Evolutionary conservation across 1,139 yeast species (phyloP).

Genomic region (Yamadazyma atlantica): DNA sequence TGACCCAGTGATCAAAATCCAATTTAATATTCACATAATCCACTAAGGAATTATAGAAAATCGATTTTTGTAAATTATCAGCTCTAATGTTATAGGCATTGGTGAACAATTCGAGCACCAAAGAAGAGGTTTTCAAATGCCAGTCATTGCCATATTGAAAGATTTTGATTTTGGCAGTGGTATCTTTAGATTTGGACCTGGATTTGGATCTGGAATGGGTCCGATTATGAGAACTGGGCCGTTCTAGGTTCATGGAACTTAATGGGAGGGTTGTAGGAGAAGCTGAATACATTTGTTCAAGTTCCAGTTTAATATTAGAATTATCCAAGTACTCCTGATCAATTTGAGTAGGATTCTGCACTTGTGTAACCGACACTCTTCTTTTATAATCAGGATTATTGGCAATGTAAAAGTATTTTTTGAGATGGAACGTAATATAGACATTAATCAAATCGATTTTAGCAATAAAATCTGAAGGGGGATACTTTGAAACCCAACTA

Average conservation of each 20-base stretch:
- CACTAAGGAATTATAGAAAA: slow-evolving; percentile 77
- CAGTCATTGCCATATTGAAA: slow-evolving; percentile 77
- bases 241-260: slow-evolving; percentile 3
- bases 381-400: slow-evolving; percentile 30
- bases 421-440: slow-evolving; percentile 64
- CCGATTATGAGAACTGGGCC: too few relatives aligned
- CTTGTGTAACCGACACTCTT: slow-evolving; percentile 4
- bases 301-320: slow-evolving; percentile 18
- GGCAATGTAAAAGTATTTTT: slow-evolving; percentile 36
- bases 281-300: slow-evolving; percentile 13
- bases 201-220: slow-evolving; percentile 8
- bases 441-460: slow-evolving; percentile 60
- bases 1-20: slow-evolving; percentile 87
- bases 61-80: slow-evolving; percentile 43
- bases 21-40: slow-evolving; percentile 74
- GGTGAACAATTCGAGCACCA: slow-evolving; percentile 54
- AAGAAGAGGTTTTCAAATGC: slow-evolving; percentile 71
- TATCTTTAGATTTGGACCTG: slow-evolving; percentile 17
- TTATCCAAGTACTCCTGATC: slow-evolving; percentile 22
- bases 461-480: slow-evolving; percentile 36
- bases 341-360: not conserved
- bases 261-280: slow-evolving; percentile 14
- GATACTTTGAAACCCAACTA: slow-evolving; percentile 56
- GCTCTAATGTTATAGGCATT: slow-evolving; percentile 48
- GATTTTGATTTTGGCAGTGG: slow-evolving; percentile 47